A percentile compares a stretch with the other conserved stretches of the same genome.
phyloP scores from a whole-genome alignment of 78 protist species.

The Tieghemostelium lacteum region DNA sequence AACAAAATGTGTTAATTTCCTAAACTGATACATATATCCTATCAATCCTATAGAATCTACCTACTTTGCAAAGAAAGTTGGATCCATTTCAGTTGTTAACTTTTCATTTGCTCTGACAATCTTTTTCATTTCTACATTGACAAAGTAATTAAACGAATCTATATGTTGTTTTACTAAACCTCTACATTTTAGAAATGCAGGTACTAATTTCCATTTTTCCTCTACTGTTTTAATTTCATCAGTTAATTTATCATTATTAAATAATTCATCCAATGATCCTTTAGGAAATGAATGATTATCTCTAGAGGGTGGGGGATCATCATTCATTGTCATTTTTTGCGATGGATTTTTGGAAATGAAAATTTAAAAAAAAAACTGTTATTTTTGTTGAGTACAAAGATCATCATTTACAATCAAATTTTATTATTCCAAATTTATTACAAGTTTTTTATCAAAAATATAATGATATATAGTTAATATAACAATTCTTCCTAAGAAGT shows the following conservation, averaged over 20 bases:
- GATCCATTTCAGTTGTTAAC: constrained; percentile 90
- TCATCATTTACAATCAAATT: no score
- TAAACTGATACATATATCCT: neutral
- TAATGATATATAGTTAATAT: no score
- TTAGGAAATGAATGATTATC: neutral
- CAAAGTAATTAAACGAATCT: constrained; percentile 97
- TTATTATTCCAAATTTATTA: no score
- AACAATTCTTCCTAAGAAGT: no score
- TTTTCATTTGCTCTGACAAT: constrained; percentile 90
- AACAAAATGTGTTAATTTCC: neutral
- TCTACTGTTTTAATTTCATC: constrained; percentile 68
- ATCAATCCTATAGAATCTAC: neutral
- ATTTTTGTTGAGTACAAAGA: no score
- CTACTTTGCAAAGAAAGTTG: constrained; percentile 85
- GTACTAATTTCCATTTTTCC: constrained; percentile 98
- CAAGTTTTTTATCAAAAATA: no score
- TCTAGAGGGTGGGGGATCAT: no score
- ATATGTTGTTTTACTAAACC: constrained; percentile 98
- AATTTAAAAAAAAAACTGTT: no score
- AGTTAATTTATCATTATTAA: constrained; percentile 60
- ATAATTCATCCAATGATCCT: constrained; percentile 73
- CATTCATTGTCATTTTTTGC: no score
- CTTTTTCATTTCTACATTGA: constrained; percentile 86
- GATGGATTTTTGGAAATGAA: no score
- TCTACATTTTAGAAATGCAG: constrained; percentile 94